These are phyloP conservation scores for Massariosphaeria phaeospora DNA, from an alignment of 495 filamentous ascomycete genomes.

Conservation along the genomic window DNA sequence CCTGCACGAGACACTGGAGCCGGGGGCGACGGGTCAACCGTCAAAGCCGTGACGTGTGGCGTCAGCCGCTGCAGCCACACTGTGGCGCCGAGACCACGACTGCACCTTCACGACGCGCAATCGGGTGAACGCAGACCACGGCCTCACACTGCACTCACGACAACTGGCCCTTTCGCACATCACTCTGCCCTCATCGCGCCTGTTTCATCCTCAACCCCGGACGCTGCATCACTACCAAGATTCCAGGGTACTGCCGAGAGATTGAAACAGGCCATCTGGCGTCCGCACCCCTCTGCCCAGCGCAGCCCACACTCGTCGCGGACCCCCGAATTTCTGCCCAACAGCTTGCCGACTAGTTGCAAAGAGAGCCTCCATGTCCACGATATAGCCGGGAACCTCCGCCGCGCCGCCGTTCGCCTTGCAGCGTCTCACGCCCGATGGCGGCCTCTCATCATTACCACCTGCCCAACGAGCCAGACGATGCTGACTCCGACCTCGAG, in stretches of 20 bases:
- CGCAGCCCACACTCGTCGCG: background rate
- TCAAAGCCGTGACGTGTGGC: too few relatives aligned
- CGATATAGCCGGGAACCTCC: background rate
- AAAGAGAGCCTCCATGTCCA: conserved; percentile 5
- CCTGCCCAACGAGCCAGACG: conserved; percentile 35
- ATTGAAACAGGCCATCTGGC: conserved; percentile 12
- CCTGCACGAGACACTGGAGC: background rate
- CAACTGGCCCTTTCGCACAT: background rate
- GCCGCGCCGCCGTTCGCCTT: background rate
- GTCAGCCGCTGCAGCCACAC: background rate
- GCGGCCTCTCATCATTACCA: conserved; percentile 36
- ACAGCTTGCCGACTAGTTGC: background rate
- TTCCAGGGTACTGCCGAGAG: background rate
- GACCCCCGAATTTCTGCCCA: conserved; percentile 3
- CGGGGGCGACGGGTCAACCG: background rate
- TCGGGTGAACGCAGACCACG: background rate
- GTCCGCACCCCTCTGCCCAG: background rate
- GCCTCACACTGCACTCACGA: background rate
- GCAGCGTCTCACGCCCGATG: conserved; percentile 37
- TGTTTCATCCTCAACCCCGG: background rate
- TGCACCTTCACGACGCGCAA: background rate
- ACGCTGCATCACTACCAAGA: background rate
- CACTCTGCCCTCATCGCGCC: background rate
- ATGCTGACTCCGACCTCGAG: conserved; percentile 37
- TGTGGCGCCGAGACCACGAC: background rate